Conservation (phyloP, 2,329 filamentous ascomycete species). For the Cladophialophora bantiana region DNA sequence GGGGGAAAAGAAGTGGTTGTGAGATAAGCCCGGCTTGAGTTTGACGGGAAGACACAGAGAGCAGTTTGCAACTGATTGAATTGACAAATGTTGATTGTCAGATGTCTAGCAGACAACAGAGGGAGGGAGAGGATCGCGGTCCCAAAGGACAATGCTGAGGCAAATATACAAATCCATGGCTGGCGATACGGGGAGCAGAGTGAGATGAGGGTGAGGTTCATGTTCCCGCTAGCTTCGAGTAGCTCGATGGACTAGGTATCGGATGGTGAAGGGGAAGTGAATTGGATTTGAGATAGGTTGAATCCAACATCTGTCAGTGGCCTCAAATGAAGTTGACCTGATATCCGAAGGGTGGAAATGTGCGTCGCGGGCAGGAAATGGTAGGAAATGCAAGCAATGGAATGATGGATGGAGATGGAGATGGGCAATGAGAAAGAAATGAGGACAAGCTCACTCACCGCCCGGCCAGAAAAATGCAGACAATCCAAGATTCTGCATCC, state of each 20-base stretch:
- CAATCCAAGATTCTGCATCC: constrained; percentile 4
- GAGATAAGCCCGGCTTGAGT: constrained; percentile 4
- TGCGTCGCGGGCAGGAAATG: background rate
- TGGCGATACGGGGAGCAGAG: constrained; percentile 5
- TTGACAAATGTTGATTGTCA: constrained; percentile 13
- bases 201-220: constrained; percentile 7
- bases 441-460: constrained; percentile 1
- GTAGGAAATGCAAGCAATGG: background rate
- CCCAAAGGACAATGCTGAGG: constrained; percentile 9
- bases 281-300: constrained; percentile 3
- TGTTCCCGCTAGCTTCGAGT: constrained; percentile 4
- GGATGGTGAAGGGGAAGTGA: constrained; percentile 1
- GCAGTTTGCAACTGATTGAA: constrained; percentile 1
- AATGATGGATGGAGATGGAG: background rate
- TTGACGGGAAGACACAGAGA: constrained; percentile 8
- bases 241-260: background rate
- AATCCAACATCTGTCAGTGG: background rate
- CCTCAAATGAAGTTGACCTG: background rate
- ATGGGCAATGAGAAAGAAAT: constrained; percentile 2
- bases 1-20: background rate
- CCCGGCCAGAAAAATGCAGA: background rate
- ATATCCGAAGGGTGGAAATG: constrained; percentile 6
- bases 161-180: constrained; percentile 10
- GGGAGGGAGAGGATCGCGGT: constrained; percentile 6
- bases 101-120: background rate